Evolutionary conservation across 805 yeast genomes (phyloP), one percentile per base, ranked within the genome.

Genomic region (Schizosaccharomyces japonicus): DNA sequence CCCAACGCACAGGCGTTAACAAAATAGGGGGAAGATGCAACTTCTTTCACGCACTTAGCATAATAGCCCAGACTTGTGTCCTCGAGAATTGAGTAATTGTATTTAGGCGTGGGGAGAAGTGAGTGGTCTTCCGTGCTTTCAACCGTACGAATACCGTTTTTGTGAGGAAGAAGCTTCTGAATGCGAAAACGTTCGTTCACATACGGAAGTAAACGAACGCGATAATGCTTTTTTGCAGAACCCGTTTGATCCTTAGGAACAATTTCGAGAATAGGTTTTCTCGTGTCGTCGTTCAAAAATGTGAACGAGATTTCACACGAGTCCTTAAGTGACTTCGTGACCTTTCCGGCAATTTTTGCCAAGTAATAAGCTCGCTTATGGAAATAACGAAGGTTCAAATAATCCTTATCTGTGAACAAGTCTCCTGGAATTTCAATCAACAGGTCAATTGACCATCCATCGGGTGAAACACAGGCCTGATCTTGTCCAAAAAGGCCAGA

Each of bases 341-440:
- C 64, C 48, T 74, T 68, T 45, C 76, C 76, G 1, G 92, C 78
- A 50, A 90, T 57, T 57, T 75, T 78, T 1, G 94, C 87, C 49
- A 84, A 55, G 57, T 84, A 90, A 54, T 81, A 87, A 6, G 95
- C 75, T 54, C 94, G 71, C 62, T 90, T 90, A 64, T 87, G 84
- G 49, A 83, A 65, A 34, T 90, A 87, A 58, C 96, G 70, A 64
- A 80, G 83, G 63, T 90, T 90, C 55, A 87, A 66, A 57, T 77
- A 82, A 60, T 90, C 98, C 63, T 90, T 90, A 47, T 78, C 76
- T 56, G 79, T 84, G 57, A 90, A 79, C 45, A 80, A 10, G 8
- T 27, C 39, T 47, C 65, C 62, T 4, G 95, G 94, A 85, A 90
- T 87, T 3, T 81, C 76, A 36, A 87, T 66, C 29, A 80, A 69